Conservation (phyloP, 2,329 filamentous ascomycete species). For the Colletotrichum camelliae region DNA sequence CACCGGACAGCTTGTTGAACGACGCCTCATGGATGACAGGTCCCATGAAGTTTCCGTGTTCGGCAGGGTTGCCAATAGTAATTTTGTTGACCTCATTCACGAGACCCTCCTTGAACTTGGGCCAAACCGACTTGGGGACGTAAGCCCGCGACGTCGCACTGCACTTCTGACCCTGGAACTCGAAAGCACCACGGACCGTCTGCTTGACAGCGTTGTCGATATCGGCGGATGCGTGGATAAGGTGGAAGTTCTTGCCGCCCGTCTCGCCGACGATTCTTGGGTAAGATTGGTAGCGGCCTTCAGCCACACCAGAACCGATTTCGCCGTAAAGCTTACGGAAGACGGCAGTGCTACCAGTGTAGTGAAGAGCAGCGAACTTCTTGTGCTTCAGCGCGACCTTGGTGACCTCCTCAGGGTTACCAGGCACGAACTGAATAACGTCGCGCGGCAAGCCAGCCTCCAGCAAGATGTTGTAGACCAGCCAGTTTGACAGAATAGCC, state of each 20-base stretch:
- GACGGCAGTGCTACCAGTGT: slow-evolving; percentile 90
- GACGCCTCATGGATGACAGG: slow-evolving; percentile 84
- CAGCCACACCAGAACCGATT: slow-evolving; percentile 81
- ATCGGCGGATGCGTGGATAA: slow-evolving; percentile 80
- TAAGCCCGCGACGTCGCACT: slow-evolving; percentile 83
- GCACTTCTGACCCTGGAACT: slow-evolving; percentile 93
- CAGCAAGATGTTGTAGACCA: slow-evolving; percentile 87
- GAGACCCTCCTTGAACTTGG: slow-evolving; percentile 71
- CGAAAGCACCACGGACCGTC: slow-evolving; percentile 86
- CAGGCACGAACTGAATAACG: slow-evolving; percentile 93
- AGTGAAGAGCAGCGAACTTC: slow-evolving; percentile 90
- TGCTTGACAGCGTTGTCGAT: slow-evolving; percentile 80
- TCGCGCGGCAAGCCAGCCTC: slow-evolving; percentile 89
- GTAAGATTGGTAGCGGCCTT: slow-evolving; percentile 84
- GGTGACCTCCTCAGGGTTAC: slow-evolving; percentile 85
- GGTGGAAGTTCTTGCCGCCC: slow-evolving; percentile 92
- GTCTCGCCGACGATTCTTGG: slow-evolving; percentile 91
- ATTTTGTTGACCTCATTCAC: slow-evolving; percentile 73
- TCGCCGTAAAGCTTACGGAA: slow-evolving; percentile 89
- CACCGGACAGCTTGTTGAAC: slow-evolving; percentile 79
- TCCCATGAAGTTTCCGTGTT: slow-evolving; percentile 82
- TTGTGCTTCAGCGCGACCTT: slow-evolving; percentile 76
- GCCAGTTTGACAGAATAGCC: slow-evolving; percentile 88
- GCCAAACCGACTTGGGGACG: slow-evolving; percentile 76
- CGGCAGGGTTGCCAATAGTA: slow-evolving; percentile 70